These are phyloP conservation scores for Ogataea methylovora DNA, from an alignment of 805 yeast genomes.

Conservation along the genomic window DNA sequence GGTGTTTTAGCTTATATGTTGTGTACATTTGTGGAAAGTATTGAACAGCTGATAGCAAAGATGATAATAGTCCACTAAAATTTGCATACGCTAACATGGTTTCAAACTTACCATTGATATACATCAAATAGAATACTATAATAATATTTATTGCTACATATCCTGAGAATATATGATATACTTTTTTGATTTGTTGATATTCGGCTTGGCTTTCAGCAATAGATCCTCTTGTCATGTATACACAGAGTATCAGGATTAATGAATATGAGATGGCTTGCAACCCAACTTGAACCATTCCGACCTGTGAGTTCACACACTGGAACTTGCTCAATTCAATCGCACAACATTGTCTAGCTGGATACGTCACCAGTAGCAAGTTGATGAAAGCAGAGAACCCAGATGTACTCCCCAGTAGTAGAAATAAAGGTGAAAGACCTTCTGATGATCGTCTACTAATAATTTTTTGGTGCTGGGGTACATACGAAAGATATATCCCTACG, in stretches of 20 bases:
- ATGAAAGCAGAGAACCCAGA: conserved; percentile 63
- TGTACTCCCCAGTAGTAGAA: conserved; percentile 60
- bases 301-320: conserved; percentile 59
- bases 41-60: conserved; percentile 58
- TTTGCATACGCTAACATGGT: conserved; percentile 38
- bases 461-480: conserved; percentile 66
- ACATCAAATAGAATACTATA: conserved; percentile 26
- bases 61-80: conserved; percentile 56
- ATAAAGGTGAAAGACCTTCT: conserved; percentile 73
- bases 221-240: conserved; percentile 37
- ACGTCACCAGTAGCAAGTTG: conserved; percentile 56
- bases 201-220: conserved; percentile 39
- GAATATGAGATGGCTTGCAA: conserved; percentile 55
- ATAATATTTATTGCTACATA: conserved; percentile 29
- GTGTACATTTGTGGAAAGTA: conserved; percentile 75
- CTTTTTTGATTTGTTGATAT: conserved; percentile 30
- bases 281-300: conserved; percentile 62
- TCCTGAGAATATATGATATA: conserved; percentile 31
- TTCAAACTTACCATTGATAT: conserved; percentile 7
- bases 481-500: conserved; percentile 60
- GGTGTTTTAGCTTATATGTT: conserved; percentile 60
- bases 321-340: conserved; percentile 31
- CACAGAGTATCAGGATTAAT: conserved; percentile 48
- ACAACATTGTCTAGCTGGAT: conserved; percentile 60
- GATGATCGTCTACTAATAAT: conserved; percentile 53